Evolutionary conservation across 495 filamentous ascomycete genomes (phyloP).

Genomic region (Aspergillus steynii): DNA sequence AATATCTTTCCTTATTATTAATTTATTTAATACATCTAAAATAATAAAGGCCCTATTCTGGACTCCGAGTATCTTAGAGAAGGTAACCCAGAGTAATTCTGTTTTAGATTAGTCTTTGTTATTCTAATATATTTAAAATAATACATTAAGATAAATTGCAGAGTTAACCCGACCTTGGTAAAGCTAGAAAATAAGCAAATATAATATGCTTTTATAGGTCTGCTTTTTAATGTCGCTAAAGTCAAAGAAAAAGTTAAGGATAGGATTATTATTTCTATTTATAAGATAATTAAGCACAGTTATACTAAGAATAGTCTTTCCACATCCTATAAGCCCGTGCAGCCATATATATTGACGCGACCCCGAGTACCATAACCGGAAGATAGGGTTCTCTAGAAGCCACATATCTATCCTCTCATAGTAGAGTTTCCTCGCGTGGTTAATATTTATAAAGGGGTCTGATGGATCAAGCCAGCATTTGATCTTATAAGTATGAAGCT

Average conservation of each 20-base stretch:
- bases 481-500: slow-evolving; percentile 18
- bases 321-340: slow-evolving; percentile 24
- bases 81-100: slow-evolving; percentile 11
- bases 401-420: slow-evolving; percentile 23
- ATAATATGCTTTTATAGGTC: slow-evolving; percentile 25
- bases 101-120: slow-evolving; percentile 18
- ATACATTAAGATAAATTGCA: slow-evolving; percentile 17
- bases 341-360: slow-evolving; percentile 22
- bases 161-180: slow-evolving; percentile 9
- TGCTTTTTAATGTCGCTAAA: slow-evolving; percentile 28
- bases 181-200: slow-evolving; percentile 29
- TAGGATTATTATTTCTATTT: slow-evolving; percentile 10
- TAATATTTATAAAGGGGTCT: slow-evolving; percentile 23
- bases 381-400: slow-evolving; percentile 17
- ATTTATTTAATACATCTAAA: slow-evolving; percentile 35
- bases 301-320: slow-evolving; percentile 27
- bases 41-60: slow-evolving; percentile 21
- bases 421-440: slow-evolving; percentile 17
- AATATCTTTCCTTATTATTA: slow-evolving; percentile 17
- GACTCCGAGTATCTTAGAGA: slow-evolving; percentile 19
- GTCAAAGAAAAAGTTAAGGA: slow-evolving; percentile 35
- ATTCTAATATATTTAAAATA: slow-evolving; percentile 16
- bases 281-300: slow-evolving; percentile 24
- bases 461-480: slow-evolving; percentile 21
- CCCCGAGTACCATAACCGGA: slow-evolving; percentile 20